Percentiles rank a stretch among this genome's conserved stretches.
These are phyloP conservation scores for Fusarium succisae DNA, from an alignment of 2,329 filamentous ascomycete species.

Conservation along the genomic window DNA sequence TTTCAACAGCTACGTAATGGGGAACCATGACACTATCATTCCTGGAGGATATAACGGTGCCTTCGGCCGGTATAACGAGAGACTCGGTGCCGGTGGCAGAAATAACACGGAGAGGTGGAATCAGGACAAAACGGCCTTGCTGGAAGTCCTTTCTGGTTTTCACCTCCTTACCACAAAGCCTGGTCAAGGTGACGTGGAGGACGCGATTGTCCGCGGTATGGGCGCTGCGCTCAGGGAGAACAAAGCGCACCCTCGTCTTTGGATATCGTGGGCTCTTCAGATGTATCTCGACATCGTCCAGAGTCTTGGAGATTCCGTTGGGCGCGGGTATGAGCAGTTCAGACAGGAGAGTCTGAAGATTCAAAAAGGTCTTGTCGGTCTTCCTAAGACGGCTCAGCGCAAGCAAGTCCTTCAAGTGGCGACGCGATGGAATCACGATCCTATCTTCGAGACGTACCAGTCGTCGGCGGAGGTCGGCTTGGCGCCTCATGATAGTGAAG, in stretches of 20 bases:
- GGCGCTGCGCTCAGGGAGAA: background rate
- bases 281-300: conserved; percentile 35
- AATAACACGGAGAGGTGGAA: conserved; percentile 9
- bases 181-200: conserved; percentile 11
- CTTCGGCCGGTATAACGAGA: conserved; percentile 33
- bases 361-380: conserved; percentile 19
- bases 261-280: conserved; percentile 29
- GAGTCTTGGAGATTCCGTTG: background rate
- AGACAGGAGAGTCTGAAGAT: conserved; percentile 24
- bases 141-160: conserved; percentile 19
- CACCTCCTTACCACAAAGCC: conserved; percentile 6
- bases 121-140: conserved; percentile 21
- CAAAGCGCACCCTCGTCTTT: background rate
- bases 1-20: background rate
- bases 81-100: background rate
- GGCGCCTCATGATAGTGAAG: too few relatives aligned
- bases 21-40: background rate
- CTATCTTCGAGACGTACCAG: conserved; percentile 1
- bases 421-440: conserved; percentile 25
- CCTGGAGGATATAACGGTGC: conserved; percentile 26
- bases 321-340: background rate
- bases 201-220: conserved; percentile 32
- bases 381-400: background rate
- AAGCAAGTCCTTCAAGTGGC: background rate
- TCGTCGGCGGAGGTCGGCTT: background rate